Percentiles rank a stretch among this genome's conserved stretches.
Conservation (phyloP, 2,329 filamentous ascomycete genomes). For the Pezicula carpinea region DNA sequence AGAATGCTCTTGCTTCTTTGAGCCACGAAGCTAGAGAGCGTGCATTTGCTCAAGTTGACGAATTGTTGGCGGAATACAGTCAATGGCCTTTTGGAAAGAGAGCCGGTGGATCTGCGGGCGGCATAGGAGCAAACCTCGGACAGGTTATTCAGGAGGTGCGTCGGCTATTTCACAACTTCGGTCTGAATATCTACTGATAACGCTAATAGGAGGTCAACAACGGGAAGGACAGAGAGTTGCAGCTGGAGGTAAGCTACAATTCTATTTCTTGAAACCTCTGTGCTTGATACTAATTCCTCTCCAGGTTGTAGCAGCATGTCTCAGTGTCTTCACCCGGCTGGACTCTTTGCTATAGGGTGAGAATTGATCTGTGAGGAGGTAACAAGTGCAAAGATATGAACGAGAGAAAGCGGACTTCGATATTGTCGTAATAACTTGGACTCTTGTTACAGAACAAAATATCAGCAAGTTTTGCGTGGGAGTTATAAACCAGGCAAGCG, state of each 20-base stretch:
- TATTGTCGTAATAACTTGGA: conserved; percentile 22
- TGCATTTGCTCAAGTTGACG: conserved; percentile 95
- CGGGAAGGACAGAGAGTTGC: conserved; percentile 88
- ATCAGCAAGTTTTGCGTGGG: neutral
- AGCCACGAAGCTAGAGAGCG: conserved; percentile 92
- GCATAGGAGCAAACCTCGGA: conserved; percentile 88
- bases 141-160: conserved; percentile 74
- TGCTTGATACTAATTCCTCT: conserved; percentile 9
- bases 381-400: neutral
- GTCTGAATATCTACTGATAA: conserved; percentile 13
- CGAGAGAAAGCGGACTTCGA: conserved; percentile 10
- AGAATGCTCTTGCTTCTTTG: conserved; percentile 92
- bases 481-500: neutral
- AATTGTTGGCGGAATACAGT: conserved; percentile 90
- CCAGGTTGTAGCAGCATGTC: conserved; percentile 77
- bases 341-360: conserved; percentile 75
- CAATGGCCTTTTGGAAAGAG: conserved; percentile 95
- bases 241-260: conserved; percentile 73
- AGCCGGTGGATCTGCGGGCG: conserved; percentile 64
- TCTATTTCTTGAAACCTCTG: conserved; percentile 18
- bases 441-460: conserved; percentile 11
- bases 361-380: conserved; percentile 1
- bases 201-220: conserved; percentile 65
- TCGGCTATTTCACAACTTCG: conserved; percentile 1
- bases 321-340: conserved; percentile 95